Evolutionary conservation across 352 stramenopile species (phyloP), one percentile per base, ranked within the genome.

Genomic region (Phytophthora kernoviae): DNA sequence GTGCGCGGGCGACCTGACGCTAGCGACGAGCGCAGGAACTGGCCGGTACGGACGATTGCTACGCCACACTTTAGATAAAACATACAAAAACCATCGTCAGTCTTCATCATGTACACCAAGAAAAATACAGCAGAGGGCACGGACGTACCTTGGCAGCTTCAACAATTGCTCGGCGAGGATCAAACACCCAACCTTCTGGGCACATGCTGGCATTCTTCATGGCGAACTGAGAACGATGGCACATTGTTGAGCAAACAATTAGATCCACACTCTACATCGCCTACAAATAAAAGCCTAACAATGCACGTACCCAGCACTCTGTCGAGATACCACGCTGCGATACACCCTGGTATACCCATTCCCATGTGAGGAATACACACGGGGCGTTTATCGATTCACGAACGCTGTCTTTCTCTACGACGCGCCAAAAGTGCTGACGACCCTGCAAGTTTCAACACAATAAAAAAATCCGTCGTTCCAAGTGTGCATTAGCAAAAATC

Each of bases 261-360:
- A 63, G 22, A 20, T 37, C 2, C 17, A 40, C 17, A 48, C 22
- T 10, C 33, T 30, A 8, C 9, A 11, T 20, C 18, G 20, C 43
- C 5, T 45, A 27, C 45, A 44, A 64, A 20, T 46, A 11, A 52
- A 43, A 30, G 24, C 9, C 22, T 50, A 58, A 32, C 27, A 50
- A 27, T n/a, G 10, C 14, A 26, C 70, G 26, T 73, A 90, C 83
- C 84, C 84, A 93, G 67, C 84, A 93, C 58, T 93, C 84, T 9
- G 79, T 88, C 4, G 81, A 90, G 48, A 94, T 93, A 6, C 86
- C 83, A 14, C 73, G 79, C 44, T 90, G 81, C 0, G 86, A 91
- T 37, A 93, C 86, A 46, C 86, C 86, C 44, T 94, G 86, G 55
- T 90, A 94, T 5, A 92, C 77, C 86, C 86, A 94, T 37, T 94